These are phyloP conservation scores for Panicum hallii DNA, from an alignment of 202 grass and related monocot genomes.

Conservation along the genomic window DNA sequence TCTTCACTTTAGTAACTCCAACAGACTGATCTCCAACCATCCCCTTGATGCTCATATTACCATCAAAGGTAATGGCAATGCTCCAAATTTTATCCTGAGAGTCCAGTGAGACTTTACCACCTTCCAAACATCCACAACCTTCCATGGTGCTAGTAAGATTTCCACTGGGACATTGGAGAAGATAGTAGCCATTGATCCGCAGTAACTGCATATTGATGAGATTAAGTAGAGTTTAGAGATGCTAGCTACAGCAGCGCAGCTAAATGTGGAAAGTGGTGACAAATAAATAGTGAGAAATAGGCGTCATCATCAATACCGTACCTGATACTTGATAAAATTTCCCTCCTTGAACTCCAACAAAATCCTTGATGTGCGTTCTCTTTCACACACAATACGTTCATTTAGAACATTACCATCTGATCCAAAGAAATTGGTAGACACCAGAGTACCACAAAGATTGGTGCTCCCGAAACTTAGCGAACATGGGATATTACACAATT, in stretches of 20 bases:
- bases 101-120: conserved; percentile 57
- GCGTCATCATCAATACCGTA: conserved; percentile 37
- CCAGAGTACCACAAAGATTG: conserved; percentile 51
- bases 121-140: conserved; percentile 59
- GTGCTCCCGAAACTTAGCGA: conserved; percentile 51
- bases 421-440: conserved; percentile 47
- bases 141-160: conserved; percentile 26
- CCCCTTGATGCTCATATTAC: conserved; percentile 40
- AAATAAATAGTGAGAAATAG: conserved; percentile 36
- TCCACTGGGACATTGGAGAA: conserved; percentile 72
- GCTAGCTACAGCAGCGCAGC: conserved; percentile 18
- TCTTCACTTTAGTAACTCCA: conserved; percentile 36
- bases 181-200: conserved; percentile 69
- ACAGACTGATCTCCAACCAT: conserved; percentile 44
- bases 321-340: conserved; percentile 64
- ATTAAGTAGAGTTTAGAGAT: conserved; percentile 33
- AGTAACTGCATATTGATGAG: conserved; percentile 57
- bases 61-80: conserved; percentile 61
- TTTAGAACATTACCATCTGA: conserved; percentile 44
- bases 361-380: conserved; percentile 46
- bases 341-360: conserved; percentile 76
- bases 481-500: conserved; percentile 57
- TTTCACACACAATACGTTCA: conserved; percentile 31
- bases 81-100: conserved; percentile 59
- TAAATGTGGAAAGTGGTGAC: conserved; percentile 15